Conservation (phyloP, 2,329 filamentous ascomycete species). For the Colletotrichum zoysiae region DNA sequence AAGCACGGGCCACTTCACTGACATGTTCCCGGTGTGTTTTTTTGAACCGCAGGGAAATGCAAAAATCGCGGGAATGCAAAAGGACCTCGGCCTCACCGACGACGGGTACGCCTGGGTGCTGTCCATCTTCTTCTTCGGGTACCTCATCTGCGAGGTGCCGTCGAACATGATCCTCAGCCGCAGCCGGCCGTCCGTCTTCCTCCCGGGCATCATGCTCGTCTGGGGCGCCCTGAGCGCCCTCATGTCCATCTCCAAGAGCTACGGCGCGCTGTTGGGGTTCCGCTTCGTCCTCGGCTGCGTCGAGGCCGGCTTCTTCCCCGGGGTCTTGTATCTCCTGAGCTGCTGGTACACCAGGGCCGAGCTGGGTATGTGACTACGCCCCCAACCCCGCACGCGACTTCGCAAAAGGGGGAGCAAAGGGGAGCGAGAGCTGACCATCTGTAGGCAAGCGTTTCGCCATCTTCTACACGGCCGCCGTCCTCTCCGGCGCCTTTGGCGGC, state of each 20-base stretch:
- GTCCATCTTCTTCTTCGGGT: conserved; percentile 66
- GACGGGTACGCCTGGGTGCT: conserved; percentile 63
- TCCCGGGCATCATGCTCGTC: conserved; percentile 63
- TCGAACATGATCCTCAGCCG: conserved; percentile 66
- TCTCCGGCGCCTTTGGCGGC: conserved; percentile 65
- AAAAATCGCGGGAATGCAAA: conserved; percentile 63
- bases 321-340: conserved; percentile 64
- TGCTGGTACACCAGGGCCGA: conserved; percentile 64
- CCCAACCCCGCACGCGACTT: too few relatives aligned
- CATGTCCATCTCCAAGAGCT: conserved; percentile 63
- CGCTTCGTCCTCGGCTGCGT: conserved; percentile 63
- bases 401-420: conserved; percentile 44
- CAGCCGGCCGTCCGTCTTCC: conserved; percentile 62
- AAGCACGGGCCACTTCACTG: not conserved
- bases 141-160: conserved; percentile 66
- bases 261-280: conserved; percentile 59
- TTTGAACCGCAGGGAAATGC: conserved; percentile 56
- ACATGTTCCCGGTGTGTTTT: not conserved
- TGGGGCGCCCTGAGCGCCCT: conserved; percentile 61
- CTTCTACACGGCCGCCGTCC: conserved; percentile 68
- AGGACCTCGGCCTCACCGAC: conserved; percentile 59
- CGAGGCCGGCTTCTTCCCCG: conserved; percentile 65
- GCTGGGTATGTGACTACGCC: conserved; percentile 16
- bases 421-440: conserved; percentile 45
- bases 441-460: conserved; percentile 68